A percentile compares a stretch with the other conserved stretches of the same genome.
Conservation (phyloP, 345 rosid species). For the Viola odorata region DNA sequence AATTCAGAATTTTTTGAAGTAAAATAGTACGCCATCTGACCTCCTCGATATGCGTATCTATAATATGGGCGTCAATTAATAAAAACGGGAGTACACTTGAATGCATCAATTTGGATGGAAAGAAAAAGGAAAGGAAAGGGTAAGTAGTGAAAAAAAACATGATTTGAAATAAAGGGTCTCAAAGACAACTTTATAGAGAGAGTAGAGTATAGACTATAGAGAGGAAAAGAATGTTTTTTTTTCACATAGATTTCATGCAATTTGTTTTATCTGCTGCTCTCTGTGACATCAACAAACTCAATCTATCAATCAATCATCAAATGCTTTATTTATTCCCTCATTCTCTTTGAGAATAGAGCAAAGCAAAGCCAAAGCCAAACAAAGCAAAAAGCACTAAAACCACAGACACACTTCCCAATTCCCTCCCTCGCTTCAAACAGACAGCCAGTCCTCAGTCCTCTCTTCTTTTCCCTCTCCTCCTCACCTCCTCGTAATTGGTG, state of each 20-base stretch:
- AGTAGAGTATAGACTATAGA: neutral
- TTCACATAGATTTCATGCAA: conserved; percentile 30
- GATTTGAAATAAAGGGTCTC: conserved; percentile 18
- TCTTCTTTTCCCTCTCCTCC: conserved; percentile 20
- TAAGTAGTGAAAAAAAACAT: neutral
- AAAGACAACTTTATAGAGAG: conserved; percentile 22
- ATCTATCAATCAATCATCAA: conserved; percentile 29
- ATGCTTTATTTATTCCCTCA: conserved; percentile 14
- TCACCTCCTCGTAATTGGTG: conserved; percentile 28
- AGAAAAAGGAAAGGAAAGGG: too few species aligned
- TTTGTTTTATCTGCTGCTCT: conserved; percentile 1
- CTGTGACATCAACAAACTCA: conserved; percentile 3
- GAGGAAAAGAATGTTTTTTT: conserved; percentile 1
- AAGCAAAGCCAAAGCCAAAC: neutral
- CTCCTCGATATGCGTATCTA: too few species aligned
- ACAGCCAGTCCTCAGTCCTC: conserved; percentile 33
- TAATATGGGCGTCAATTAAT: too few species aligned
- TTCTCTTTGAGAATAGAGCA: conserved; percentile 19
- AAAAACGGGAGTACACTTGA: too few species aligned
- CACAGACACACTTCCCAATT: conserved; percentile 28
- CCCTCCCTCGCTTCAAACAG: conserved; percentile 38
- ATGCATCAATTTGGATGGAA: too few species aligned
- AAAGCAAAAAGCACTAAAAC: neutral
- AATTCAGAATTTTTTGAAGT: too few species aligned
- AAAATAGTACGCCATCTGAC: too few species aligned